Percentiles rank a stretch among this genome's conserved stretches.
Conservation (phyloP, 139 green algal genomes). For the Edaphochlamys debaryana region DNA sequence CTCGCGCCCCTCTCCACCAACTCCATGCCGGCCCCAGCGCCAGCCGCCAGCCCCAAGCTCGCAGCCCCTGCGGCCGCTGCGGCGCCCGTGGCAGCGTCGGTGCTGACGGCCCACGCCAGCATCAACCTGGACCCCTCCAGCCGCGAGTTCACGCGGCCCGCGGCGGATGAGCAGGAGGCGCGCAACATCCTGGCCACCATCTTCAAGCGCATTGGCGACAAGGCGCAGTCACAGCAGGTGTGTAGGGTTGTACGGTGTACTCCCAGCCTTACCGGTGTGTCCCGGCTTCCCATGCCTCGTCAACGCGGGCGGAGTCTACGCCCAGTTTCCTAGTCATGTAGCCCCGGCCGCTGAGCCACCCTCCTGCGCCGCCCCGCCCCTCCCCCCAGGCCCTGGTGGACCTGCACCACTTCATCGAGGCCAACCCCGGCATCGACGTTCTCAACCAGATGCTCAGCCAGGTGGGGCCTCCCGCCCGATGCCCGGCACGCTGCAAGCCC, state of each 20-base stretch:
- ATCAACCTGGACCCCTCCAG: constrained; percentile 31
- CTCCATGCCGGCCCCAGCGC: constrained; percentile 5
- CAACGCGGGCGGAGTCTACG: too few species aligned
- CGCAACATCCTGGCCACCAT: constrained; percentile 69
- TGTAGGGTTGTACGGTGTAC: too few species aligned
- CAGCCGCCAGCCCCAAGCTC: background rate
- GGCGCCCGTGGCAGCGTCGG: background rate
- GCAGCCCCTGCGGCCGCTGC: background rate
- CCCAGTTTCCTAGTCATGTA: too few species aligned
- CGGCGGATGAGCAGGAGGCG: constrained; percentile 41
- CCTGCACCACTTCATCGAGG: constrained; percentile 69
- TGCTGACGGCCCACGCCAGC: background rate
- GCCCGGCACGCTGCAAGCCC: background rate
- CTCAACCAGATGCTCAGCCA: constrained; percentile 37
- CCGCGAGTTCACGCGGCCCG: constrained; percentile 3
- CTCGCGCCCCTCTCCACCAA: constrained; percentile 38
- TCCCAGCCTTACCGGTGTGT: too few species aligned
- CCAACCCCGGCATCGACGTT: constrained; percentile 47
- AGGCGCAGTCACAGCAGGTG: constrained; percentile 60
- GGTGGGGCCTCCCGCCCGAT: background rate
- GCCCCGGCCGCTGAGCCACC: too few species aligned
- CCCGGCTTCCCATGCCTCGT: too few species aligned
- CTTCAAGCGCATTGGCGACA: constrained; percentile 85
- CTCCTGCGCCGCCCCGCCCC: too few species aligned
- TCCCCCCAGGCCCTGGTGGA: constrained; percentile 64